Evolutionary conservation across 495 filamentous ascomycete genomes (phyloP).

Genomic region (Penicillium taxi): DNA sequence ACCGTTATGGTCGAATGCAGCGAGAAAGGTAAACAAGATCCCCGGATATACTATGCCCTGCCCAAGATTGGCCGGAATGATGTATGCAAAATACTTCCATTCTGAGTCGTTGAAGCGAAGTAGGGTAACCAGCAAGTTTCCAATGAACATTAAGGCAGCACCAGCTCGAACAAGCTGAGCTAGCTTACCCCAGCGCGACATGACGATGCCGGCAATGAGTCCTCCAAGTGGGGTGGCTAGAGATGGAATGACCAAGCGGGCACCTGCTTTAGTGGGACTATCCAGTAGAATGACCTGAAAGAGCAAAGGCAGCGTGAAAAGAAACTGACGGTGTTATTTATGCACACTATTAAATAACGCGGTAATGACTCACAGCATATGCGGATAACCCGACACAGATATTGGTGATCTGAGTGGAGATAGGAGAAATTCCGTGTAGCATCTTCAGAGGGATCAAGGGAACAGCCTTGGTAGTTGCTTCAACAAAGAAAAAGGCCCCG

Average conservation of each 20-base stretch:
- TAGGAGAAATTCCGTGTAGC: slow-evolving; percentile 43
- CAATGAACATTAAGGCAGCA: slow-evolving; percentile 51
- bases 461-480: slow-evolving; percentile 50
- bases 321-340: slow-evolving; percentile 38
- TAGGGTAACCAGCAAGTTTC: slow-evolving; percentile 48
- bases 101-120: slow-evolving; percentile 48
- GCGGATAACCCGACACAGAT: slow-evolving; percentile 54
- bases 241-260: slow-evolving; percentile 52
- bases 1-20: slow-evolving; percentile 57
- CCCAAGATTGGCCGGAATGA: slow-evolving; percentile 57
- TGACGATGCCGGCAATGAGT: slow-evolving; percentile 52
- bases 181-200: slow-evolving; percentile 57
- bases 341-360: too few relatives aligned
- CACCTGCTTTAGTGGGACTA: slow-evolving; percentile 52
- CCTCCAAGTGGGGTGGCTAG: slow-evolving; percentile 54
- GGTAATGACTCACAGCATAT: slow-evolving; percentile 48
- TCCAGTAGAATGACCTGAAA: slow-evolving; percentile 58
- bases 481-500: slow-evolving; percentile 43
- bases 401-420: slow-evolving; percentile 51
- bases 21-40: slow-evolving; percentile 55
- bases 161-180: slow-evolving; percentile 47
- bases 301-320: slow-evolving; percentile 57
- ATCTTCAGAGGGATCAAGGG: slow-evolving; percentile 54
- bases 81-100: slow-evolving; percentile 58
- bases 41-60: slow-evolving; percentile 58